Conservation (phyloP, 345 rosid species). For the Rhodamnia argentea region DNA sequence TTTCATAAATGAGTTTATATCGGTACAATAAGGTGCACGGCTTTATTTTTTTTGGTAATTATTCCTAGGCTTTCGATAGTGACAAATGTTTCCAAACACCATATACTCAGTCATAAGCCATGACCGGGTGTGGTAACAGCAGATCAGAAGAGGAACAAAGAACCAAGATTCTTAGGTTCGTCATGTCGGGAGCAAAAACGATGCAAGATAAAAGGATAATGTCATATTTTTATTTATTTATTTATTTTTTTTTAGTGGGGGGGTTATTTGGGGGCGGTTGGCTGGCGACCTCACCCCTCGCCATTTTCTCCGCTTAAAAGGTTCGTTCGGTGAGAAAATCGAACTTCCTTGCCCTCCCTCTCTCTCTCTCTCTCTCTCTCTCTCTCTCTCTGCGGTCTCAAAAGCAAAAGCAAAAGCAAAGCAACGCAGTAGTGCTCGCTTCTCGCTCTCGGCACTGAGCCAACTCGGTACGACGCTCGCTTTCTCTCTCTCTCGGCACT, state of each 20-base stretch:
- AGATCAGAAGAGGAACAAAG: no score
- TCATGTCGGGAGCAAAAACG: no score
- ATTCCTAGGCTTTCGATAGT: no score
- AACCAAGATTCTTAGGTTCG: no score
- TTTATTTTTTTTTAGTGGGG: background rate
- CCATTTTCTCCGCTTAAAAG: background rate
- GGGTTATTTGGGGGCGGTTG: background rate
- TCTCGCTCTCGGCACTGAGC: background rate
- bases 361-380: background rate
- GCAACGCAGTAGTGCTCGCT: background rate
- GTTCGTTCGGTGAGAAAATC: background rate
- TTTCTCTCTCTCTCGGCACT: background rate
- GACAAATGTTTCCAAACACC: no score
- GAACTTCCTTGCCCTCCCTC: background rate
- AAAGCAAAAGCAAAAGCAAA: background rate
- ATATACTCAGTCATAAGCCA: no score
- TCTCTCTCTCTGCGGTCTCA: background rate
- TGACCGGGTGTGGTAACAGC: no score
- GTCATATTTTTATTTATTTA: background rate
- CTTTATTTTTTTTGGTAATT: no score
- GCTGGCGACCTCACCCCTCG: background rate
- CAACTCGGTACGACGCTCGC: no score
- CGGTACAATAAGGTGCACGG: background rate
- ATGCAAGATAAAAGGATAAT: no score
- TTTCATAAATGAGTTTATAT: accelerated